phyloP scores from a whole-genome alignment of 306 rosid genomes.

The Glycine tomentella region DNA sequence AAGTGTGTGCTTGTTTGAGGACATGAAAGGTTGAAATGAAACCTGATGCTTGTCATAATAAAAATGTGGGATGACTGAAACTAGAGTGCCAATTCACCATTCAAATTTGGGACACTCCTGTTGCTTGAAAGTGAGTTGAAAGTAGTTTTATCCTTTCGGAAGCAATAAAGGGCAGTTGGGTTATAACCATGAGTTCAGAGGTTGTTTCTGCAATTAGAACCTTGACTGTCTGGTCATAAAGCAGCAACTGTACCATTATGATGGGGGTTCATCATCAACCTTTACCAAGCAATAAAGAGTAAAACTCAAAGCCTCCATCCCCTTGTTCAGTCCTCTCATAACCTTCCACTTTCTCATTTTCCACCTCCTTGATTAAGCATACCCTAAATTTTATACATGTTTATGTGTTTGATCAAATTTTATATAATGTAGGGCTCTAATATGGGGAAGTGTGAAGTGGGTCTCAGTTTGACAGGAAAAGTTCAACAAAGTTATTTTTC shows the following conservation, averaged over 20 bases:
- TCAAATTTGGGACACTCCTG: neutral
- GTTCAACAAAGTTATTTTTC: constrained; percentile 4
- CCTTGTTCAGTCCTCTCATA: neutral
- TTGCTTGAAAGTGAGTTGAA: constrained; percentile 19
- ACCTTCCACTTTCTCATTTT: neutral
- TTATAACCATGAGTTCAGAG: neutral
- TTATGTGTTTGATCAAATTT: constrained; percentile 4
- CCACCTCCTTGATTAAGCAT: neutral
- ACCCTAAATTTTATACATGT: constrained; percentile 3
- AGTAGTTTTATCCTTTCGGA: neutral
- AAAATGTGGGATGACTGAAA: constrained; percentile 24
- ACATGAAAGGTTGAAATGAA: neutral
- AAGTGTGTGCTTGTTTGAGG: constrained; percentile 15
- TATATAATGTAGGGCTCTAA: constrained; percentile 28
- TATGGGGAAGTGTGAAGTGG: constrained; percentile 11
- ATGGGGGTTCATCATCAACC: neutral
- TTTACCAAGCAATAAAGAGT: neutral
- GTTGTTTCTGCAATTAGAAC: constrained; percentile 6
- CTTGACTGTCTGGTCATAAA: neutral
- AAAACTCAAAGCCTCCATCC: neutral
- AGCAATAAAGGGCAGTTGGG: neutral
- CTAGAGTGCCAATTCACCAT: constrained; percentile 9
- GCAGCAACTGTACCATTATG: neutral
- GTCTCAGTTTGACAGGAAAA: constrained; percentile 26
- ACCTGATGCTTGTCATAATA: constrained; percentile 4